Percentiles rank a stretch among this genome's conserved stretches.
phyloP scores from a whole-genome alignment of 139 green algal genomes.

The Coelastrella sp. region DNA sequence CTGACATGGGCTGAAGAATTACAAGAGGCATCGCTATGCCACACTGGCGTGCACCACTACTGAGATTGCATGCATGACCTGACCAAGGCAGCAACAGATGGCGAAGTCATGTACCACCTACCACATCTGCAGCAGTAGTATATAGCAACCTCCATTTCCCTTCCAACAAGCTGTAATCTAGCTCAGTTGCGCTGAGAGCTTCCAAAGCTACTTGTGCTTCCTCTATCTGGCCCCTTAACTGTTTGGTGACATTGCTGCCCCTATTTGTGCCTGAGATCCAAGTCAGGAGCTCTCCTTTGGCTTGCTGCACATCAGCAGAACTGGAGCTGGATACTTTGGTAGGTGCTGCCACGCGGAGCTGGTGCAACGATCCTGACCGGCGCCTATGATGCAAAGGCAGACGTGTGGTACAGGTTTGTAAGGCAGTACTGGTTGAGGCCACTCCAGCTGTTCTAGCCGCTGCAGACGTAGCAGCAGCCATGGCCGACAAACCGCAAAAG shows the following conservation, averaged over 20 bases:
- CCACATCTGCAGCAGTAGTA: slow-evolving; percentile 63
- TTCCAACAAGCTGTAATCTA: slow-evolving; percentile 60
- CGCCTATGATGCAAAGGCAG: no score
- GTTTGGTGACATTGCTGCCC: slow-evolving; percentile 13
- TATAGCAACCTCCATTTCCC: slow-evolving; percentile 69
- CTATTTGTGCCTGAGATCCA: slow-evolving; percentile 34
- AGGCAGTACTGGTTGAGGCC: no score
- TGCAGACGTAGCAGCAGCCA: no score
- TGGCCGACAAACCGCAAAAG: no score
- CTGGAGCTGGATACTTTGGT: not conserved
- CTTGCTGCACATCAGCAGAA: not conserved
- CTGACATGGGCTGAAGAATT: no score
- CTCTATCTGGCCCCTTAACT: slow-evolving; percentile 43
- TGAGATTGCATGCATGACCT: not conserved
- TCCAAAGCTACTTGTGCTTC: slow-evolving; percentile 58
- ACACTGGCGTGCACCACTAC: no score
- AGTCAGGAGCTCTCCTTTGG: slow-evolving; percentile 31
- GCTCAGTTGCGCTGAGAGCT: slow-evolving; percentile 11
- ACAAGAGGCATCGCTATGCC: no score
- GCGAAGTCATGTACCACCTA: no score
- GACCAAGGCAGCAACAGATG: no score
- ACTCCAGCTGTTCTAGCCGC: no score
- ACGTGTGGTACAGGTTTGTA: no score
- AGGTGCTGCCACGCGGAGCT: not conserved
- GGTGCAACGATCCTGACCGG: no score